These are phyloP conservation scores for Rhizoctonia solani DNA, from an alignment of 1,284 basidiomycete genomes.

Conservation along the genomic window DNA sequence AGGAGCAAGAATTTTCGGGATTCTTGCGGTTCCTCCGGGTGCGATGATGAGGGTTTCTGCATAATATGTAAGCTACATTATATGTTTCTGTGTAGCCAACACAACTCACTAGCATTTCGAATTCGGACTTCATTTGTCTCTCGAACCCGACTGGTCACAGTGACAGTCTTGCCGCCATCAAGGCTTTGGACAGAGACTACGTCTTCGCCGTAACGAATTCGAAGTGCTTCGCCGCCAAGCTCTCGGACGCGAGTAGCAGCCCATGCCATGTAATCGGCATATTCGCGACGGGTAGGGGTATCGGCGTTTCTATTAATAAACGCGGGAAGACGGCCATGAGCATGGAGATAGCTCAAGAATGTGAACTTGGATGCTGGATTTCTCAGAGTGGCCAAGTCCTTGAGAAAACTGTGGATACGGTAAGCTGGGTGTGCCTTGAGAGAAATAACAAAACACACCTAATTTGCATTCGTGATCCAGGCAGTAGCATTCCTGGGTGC, in stretches of 20 bases:
- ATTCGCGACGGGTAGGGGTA: conserved; percentile 52
- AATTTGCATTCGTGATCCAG: conserved; percentile 63
- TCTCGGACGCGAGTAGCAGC: conserved; percentile 53
- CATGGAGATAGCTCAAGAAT: conserved; percentile 61
- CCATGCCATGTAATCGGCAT: conserved; percentile 62
- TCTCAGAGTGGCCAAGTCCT: conserved; percentile 62
- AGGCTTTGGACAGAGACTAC: conserved; percentile 46
- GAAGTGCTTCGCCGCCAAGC: conserved; percentile 47
- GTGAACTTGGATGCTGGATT: conserved; percentile 61
- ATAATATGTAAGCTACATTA: neutral
- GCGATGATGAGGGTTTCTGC: conserved; percentile 51
- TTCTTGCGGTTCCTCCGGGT: conserved; percentile 55
- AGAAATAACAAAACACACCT: conserved; percentile 46
- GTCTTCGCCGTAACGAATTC: conserved; percentile 55
- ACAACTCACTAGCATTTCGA: conserved; percentile 3
- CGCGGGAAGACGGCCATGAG: conserved; percentile 50
- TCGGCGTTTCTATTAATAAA: conserved; percentile 51
- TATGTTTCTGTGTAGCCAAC: neutral
- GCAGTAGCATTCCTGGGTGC: conserved; percentile 62
- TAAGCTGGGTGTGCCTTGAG: neutral
- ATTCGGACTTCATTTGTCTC: conserved; percentile 20
- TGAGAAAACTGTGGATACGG: conserved; percentile 53
- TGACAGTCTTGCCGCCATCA: conserved; percentile 43
- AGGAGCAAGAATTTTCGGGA: conserved; percentile 51
- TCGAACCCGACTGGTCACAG: conserved; percentile 35